Evolutionary conservation across 169 alveolate species (phyloP), one percentile per base, ranked within the genome.

Genomic region (Eimeria falciformis): DNA sequence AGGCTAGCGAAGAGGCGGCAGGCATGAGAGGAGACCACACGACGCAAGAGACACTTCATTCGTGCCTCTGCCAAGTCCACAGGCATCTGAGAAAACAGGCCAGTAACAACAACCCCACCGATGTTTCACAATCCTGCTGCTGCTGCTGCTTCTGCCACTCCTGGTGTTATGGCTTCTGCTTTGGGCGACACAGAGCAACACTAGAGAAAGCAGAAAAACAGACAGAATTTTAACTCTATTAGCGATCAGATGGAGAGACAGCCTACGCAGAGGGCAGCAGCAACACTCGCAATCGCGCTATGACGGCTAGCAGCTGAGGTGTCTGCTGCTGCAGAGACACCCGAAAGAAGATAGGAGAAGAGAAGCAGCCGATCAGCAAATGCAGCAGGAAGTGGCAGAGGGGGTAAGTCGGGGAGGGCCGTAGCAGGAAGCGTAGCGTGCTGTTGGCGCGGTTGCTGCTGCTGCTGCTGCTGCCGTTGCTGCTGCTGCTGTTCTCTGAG

Each of bases 281-380:
- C 84, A 12, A 75, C 84, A 7, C 84, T 65, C 33, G 65, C 40
- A 11, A 75, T 65, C 3, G 84, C 9, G 65, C 14, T 14, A 50
- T 50, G 7, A 14, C 62, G 62, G 62, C 62, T 14, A 50, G 40
- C 84, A 27, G 65, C 56, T 17, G 65, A 40, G 25, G 66, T 47
- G 6, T 25, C 21, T n/a, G 79, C 50, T 68, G 45, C 45, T 23
- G 79, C 18, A 68, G 50, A 25, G 12, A 65, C n/a, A 43, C 66
- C 56, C 23, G 55, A 43, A 75, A 75, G 84, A n/a, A 75, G 84
- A 11, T 75, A 65, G 2, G 84, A 14, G 21, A 75, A 75, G 33
- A 75, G 84, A 37, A 75, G 84, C 84, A 75, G 23, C 23, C 84
- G 84, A 18, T 75, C 84, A 37, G 84, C 84, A 43, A 75, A 75